Evolutionary conservation across 768 basidiomycete species (phyloP).

Genomic region (Boletales sp.): DNA sequence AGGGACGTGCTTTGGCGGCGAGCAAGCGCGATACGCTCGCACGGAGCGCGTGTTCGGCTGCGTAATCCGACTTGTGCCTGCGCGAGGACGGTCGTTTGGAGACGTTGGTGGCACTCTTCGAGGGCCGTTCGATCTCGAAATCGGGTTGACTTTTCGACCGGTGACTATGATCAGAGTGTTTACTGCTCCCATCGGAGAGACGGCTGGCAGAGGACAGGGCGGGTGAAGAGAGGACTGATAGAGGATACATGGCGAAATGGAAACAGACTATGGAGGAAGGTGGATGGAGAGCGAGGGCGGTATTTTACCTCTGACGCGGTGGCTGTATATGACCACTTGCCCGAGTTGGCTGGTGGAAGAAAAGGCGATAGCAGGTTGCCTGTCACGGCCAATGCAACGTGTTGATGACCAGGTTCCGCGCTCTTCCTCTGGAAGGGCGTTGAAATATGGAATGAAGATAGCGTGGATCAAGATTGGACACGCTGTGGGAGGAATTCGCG

Average conservation of each 20-base stretch:
- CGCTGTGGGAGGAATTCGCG: constrained; percentile 14
- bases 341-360: constrained; percentile 28
- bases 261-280: constrained; percentile 10
- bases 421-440: constrained; percentile 21
- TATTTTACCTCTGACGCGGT: constrained; percentile 34
- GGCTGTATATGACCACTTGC: constrained; percentile 30
- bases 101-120: constrained; percentile 31
- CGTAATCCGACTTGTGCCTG: constrained; percentile 40
- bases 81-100: constrained; percentile 32
- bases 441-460: constrained; percentile 24
- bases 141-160: constrained; percentile 45
- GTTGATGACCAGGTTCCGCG: constrained; percentile 25
- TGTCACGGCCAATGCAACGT: constrained; percentile 32
- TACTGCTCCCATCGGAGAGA: constrained; percentile 36
- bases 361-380: constrained; percentile 28
- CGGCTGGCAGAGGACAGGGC: constrained; percentile 34
- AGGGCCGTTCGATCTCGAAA: constrained; percentile 64
- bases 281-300: constrained; percentile 5
- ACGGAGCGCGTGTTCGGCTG: constrained; percentile 52
- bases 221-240: constrained; percentile 30
- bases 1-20: constrained; percentile 56
- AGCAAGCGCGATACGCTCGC: constrained; percentile 55
- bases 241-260: constrained; percentile 23
- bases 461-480: constrained; percentile 30
- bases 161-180: constrained; percentile 31